phyloP scores from a whole-genome alignment of 116 monocot species.

The Zostera marina region DNA sequence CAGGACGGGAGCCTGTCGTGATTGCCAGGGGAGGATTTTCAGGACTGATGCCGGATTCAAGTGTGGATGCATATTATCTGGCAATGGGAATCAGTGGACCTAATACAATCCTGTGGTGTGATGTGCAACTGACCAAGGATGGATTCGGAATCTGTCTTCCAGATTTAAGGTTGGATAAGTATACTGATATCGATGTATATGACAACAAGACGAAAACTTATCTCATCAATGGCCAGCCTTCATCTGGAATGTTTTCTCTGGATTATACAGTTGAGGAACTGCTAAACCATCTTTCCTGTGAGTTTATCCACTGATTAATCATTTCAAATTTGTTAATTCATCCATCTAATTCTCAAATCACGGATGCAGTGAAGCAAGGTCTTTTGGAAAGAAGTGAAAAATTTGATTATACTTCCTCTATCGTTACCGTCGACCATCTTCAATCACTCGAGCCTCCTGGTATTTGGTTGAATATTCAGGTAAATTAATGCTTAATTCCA shows the following conservation, averaged over 20 bases:
- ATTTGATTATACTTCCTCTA: no score
- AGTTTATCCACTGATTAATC: constrained; percentile 5
- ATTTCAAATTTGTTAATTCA: no score
- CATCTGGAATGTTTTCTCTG: constrained; percentile 14
- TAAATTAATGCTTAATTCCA: no score
- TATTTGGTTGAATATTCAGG: no score
- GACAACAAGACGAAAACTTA: not conserved
- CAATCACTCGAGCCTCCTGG: no score
- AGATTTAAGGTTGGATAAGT: constrained; percentile 10
- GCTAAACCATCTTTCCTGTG: constrained; percentile 4
- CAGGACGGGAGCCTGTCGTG: constrained; percentile 12
- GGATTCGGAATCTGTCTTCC: constrained; percentile 15
- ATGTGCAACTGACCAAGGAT: constrained; percentile 19
- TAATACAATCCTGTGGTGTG: constrained; percentile 12
- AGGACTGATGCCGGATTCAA: constrained; percentile 22
- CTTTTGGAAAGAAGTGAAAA: not conserved
- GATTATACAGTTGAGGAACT: constrained; percentile 9
- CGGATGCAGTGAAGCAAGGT: not conserved
- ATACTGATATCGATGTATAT: constrained; percentile 9
- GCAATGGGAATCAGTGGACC: constrained; percentile 10
- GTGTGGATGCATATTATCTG: constrained; percentile 11
- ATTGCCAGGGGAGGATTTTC: constrained; percentile 21
- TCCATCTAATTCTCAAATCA: not conserved
- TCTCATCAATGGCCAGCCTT: constrained; percentile 4
- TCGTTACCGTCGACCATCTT: no score